Evolutionary conservation across 495 filamentous ascomycete genomes (phyloP), one percentile per base, ranked within the genome.

Genomic region (Daldinia bambusicola): DNA sequence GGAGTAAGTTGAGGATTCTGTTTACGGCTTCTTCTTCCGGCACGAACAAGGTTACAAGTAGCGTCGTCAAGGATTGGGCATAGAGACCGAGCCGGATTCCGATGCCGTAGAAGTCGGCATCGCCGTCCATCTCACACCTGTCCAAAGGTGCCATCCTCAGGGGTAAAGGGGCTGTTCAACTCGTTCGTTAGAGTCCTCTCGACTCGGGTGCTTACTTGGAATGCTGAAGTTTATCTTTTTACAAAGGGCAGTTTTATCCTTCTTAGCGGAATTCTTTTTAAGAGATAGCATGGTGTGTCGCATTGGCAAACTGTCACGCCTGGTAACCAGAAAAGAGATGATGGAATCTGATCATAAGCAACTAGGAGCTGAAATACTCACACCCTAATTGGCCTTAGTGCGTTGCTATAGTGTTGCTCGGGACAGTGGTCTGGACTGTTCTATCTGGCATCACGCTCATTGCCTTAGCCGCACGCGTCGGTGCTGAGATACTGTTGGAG

Each of bases 1-100:
- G 61, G 18, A 73, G 66, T 12, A 73, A 66, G 61, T 59, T 69
- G 40, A 69, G 55, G 14, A 50, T 62, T 37, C 61, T 66, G 18
- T 69, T 63, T 13, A 64, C 38, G 30, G 40, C 57, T 45, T 67
- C 70, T n/a, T 68, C 66, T 56, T 66, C 61, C 50, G 50, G 70
- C 2, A 62, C 32, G 66, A 73, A 73, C 20, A 73, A 48, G 2
- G 63, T 73, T 8, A 61, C 66, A 1, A 73, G 61, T 6, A 73
- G 66, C 2, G 70, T 73, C 9, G 66, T 64, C 0, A 65, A 16
- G 13, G 65, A 73, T 31, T 73, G 70, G 20, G 70, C 56, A 37
- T 73, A 73, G 40, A 73, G 63, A 30, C 70, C 70, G n/a, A 69
- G 50, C 56, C 70, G 61, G 34, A 73, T 69, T 3, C 70, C 70